These are phyloP conservation scores for Aschersonia sp. DNA, from an alignment of 2,329 filamentous ascomycete species.

Conservation along the genomic window DNA sequence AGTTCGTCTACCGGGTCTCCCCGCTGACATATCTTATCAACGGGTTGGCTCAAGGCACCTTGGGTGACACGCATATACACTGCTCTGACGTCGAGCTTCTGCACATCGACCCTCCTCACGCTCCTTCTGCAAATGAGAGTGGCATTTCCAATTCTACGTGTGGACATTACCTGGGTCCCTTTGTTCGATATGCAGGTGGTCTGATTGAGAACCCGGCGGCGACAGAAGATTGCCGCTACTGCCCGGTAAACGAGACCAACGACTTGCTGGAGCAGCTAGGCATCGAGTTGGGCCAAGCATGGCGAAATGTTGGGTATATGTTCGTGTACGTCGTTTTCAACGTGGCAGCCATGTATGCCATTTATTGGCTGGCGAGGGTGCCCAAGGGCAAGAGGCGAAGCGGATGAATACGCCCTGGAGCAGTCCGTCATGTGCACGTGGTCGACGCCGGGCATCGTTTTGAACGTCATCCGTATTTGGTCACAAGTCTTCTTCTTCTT, in stretches of 20 bases:
- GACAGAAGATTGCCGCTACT: not conserved
- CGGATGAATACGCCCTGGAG: no score
- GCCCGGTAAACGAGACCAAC: not conserved
- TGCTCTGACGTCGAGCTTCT: not conserved
- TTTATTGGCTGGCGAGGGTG: no score
- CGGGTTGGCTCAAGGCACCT: constrained; percentile 29
- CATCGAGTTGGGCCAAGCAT: not conserved
- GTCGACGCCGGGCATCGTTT: no score
- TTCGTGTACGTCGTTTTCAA: no score
- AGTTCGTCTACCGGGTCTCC: constrained; percentile 65
- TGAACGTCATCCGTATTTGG: no score
- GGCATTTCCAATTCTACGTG: not conserved
- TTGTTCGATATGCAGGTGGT: not conserved
- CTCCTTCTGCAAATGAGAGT: not conserved
- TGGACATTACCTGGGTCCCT: not conserved
- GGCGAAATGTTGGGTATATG: not conserved
- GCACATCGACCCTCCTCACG: not conserved
- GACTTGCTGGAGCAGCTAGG: not conserved
- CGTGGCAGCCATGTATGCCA: no score
- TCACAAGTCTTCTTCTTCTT: no score
- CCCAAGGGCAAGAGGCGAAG: no score
- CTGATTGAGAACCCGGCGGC: not conserved
- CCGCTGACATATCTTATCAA: constrained; percentile 66
- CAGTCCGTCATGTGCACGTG: no score
- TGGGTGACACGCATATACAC: not conserved